phyloP scores from a whole-genome alignment of 164 flowering plant genomes.

The Magnolia kwangsiensis region DNA sequence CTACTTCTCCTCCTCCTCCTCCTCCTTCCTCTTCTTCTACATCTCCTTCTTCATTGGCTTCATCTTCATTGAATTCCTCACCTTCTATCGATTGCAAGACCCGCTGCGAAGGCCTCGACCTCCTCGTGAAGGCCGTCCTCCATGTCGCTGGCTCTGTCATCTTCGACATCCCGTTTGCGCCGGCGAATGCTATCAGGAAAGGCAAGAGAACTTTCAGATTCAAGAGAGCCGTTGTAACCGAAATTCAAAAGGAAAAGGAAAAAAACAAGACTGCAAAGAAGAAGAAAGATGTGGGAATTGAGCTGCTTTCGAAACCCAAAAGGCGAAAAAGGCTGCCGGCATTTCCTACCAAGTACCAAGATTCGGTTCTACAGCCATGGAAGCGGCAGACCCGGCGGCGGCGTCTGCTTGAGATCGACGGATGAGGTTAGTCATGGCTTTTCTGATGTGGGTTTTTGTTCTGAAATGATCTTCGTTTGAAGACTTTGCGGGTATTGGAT shows the following conservation, averaged over 20 bases:
- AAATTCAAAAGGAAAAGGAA: slow-evolving; percentile 9
- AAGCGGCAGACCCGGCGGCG: slow-evolving; percentile 21
- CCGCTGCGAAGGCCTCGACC: slow-evolving; percentile 51
- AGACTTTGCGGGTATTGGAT: not conserved
- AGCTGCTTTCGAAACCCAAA: slow-evolving; percentile 16
- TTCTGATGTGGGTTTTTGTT: slow-evolving; percentile 20
- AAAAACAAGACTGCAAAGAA: slow-evolving; percentile 5
- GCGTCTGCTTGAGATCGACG: slow-evolving; percentile 6
- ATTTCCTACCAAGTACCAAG: slow-evolving; percentile 39
- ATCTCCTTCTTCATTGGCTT: slow-evolving; percentile 9
- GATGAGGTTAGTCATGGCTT: slow-evolving; percentile 12
- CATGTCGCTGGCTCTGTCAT: slow-evolving; percentile 32
- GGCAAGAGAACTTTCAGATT: slow-evolving; percentile 31
- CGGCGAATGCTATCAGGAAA: slow-evolving; percentile 35
- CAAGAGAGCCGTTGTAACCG: slow-evolving; percentile 15
- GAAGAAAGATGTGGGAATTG: slow-evolving; percentile 7
- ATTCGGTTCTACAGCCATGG: slow-evolving; percentile 46
- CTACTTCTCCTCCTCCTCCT: slow-evolving; percentile 12
- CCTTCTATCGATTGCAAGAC: slow-evolving; percentile 6
- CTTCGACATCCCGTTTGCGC: slow-evolving; percentile 45
- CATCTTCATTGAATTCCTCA: slow-evolving; percentile 17
- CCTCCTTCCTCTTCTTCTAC: slow-evolving; percentile 8
- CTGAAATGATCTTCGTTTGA: slow-evolving; percentile 6
- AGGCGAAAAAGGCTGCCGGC: slow-evolving; percentile 34
- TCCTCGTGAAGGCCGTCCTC: slow-evolving; percentile 43